Conservation (phyloP, 345 rosid genomes). For the Luvunga scandens region DNA sequence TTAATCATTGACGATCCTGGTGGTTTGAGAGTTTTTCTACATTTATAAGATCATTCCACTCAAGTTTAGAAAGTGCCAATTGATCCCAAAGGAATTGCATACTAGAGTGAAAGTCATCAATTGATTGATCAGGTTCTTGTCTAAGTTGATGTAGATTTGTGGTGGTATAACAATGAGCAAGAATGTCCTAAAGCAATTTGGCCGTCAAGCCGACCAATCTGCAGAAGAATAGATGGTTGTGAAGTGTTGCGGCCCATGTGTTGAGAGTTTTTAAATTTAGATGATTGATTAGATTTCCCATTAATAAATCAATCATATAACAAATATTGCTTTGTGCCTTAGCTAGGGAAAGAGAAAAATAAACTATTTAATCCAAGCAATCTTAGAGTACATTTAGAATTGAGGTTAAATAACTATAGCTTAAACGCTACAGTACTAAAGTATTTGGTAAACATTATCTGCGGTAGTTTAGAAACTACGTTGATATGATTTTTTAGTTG, state of each 20-base stretch:
- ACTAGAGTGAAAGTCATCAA: neutral
- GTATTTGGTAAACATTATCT: too few species aligned
- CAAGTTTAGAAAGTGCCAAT: neutral
- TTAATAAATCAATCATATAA: neutral
- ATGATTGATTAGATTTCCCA: too few species aligned
- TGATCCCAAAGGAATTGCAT: neutral
- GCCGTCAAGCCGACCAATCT: neutral
- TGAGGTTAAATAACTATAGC: too few species aligned
- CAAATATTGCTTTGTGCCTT: conserved; percentile 5
- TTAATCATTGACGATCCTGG: neutral
- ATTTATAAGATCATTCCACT: neutral
- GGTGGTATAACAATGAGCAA: neutral
- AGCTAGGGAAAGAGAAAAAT: neutral
- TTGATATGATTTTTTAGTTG: too few species aligned
- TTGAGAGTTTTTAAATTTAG: too few species aligned
- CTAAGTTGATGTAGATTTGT: neutral
- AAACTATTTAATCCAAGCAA: neutral
- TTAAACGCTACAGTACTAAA: too few species aligned
- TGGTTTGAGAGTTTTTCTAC: neutral
- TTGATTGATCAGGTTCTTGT: neutral
- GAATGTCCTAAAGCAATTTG: neutral
- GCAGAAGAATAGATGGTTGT: too few species aligned
- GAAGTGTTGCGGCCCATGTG: too few species aligned
- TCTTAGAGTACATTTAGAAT: too few species aligned
- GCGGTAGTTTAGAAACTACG: too few species aligned